Base-by-base conservation (phyloP, 2,329 filamentous ascomycete genomes). In the Bimuria novae-zelandiae region DNA sequence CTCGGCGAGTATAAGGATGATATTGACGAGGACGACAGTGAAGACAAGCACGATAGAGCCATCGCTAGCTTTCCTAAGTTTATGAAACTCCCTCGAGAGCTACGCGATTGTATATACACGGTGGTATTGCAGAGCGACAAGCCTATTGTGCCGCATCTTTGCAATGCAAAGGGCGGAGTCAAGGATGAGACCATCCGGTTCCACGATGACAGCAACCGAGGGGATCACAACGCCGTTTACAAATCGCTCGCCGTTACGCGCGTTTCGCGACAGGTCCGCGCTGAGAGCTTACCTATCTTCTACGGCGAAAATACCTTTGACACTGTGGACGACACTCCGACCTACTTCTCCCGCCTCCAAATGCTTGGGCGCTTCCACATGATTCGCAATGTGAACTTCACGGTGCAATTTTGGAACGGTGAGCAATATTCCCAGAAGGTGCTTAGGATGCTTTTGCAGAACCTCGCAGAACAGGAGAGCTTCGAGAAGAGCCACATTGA, bases 251-350 rank as follows among this genome's bases (percentile, higher is more conserved):
- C 52, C 14, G 53, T 65, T 19, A 62, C 57, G 3, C 42, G 30
- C 1, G 51, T 56, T 8, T 67, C 61, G 4, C 59, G 52, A 32
- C 29, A 58, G 21, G n/a, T 63, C 3, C 61, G 60, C 23, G 19
- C 19, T 0, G 62, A 67, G 39, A 44, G 58, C 1, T 47, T 64
- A 1, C 51, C 53, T 6, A 49, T 62, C 30, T 68, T 65, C 56
- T 67, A 67, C 40, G 51, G 52, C 2, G 35, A 40, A 1, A 68
- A 68, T 33, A 60, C 52, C 6, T 66, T 67, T 48, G 16, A n/a
- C 8, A 47, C 51, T 17, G 45, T 45, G 19, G 14, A 16, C 8
- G 64, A 68, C 21, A 59, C 57, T 0, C 37, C 53, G 14, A 60
- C 59, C 3, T 67, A 65, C 49, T 60, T 67, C 30, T 51, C 52